Evolutionary conservation across 148 eudicot genomes (phyloP).

Genomic region (Oxyria digyna): DNA sequence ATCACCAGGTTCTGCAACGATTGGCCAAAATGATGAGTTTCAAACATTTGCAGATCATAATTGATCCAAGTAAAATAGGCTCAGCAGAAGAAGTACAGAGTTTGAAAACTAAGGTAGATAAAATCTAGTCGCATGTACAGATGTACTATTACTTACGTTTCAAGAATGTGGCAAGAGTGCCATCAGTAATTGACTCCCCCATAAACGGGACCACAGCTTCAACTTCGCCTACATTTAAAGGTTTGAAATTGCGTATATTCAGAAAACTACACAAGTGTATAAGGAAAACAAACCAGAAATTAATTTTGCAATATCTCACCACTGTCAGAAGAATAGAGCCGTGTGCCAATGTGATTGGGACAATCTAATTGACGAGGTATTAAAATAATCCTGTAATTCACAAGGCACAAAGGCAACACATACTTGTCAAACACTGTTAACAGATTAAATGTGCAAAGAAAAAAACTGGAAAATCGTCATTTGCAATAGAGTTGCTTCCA

Average conservation of each 20-base stretch:
- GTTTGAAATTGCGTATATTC: constrained; percentile 1
- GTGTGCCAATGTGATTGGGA: constrained; percentile 18
- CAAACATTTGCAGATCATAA: background rate
- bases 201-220: constrained; percentile 92
- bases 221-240: constrained; percentile 47
- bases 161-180: constrained; percentile 75
- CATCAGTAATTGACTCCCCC: constrained; percentile 97
- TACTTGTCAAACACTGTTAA: background rate
- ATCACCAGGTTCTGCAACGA: constrained; percentile 18
- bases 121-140: background rate
- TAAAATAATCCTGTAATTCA: constrained; percentile 34
- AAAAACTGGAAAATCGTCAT: background rate
- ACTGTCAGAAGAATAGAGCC: constrained; percentile 23
- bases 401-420: constrained; percentile 1
- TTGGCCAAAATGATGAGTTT: background rate
- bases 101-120: background rate
- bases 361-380: constrained; percentile 24
- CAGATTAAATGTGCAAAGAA: background rate
- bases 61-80: background rate
- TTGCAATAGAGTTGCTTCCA: background rate
- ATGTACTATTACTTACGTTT: constrained; percentile 62
- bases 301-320: constrained; percentile 13
- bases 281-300: constrained; percentile 24
- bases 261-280: background rate
- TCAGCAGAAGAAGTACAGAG: background rate